Conservation (phyloP, 306 rosid species). For the Morella rubra region DNA sequence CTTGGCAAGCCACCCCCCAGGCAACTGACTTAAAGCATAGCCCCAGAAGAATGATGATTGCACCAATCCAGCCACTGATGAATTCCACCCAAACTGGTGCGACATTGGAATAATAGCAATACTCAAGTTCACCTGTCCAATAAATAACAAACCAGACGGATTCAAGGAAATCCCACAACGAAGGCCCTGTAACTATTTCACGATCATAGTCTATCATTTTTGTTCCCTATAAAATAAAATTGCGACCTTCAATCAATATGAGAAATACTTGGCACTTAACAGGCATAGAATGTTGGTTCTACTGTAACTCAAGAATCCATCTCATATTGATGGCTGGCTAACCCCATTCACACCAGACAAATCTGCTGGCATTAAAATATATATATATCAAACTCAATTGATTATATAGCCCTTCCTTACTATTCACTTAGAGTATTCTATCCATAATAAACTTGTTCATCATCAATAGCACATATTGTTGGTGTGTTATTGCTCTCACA, state of each 20-base stretch:
- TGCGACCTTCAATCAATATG: not conserved
- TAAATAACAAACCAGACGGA: not conserved
- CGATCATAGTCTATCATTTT: not conserved
- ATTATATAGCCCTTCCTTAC: not conserved
- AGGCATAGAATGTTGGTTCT: not conserved
- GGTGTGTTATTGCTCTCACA: not conserved
- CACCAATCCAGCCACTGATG: constrained; percentile 90
- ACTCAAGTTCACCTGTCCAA: constrained; percentile 90
- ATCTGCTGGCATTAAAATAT: not conserved
- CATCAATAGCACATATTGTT: not conserved
- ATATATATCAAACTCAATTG: too few relatives aligned
- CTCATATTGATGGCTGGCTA: not conserved
- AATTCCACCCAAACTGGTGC: constrained; percentile 94
- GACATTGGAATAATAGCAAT: constrained; percentile 95
- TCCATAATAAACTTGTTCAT: not conserved
- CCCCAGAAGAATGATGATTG: constrained; percentile 99
- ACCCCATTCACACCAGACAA: not conserved
- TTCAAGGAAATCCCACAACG: not conserved
- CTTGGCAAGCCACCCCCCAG: constrained; percentile 98
- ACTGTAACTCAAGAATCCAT: not conserved
- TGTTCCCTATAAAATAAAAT: not conserved
- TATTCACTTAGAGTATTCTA: not conserved
- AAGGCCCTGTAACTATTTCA: not conserved
- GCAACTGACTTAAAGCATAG: constrained; percentile 93
- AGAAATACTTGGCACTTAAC: not conserved